phyloP scores from a whole-genome alignment of 2,329 filamentous ascomycete species.

The Diplodia corticola region DNA sequence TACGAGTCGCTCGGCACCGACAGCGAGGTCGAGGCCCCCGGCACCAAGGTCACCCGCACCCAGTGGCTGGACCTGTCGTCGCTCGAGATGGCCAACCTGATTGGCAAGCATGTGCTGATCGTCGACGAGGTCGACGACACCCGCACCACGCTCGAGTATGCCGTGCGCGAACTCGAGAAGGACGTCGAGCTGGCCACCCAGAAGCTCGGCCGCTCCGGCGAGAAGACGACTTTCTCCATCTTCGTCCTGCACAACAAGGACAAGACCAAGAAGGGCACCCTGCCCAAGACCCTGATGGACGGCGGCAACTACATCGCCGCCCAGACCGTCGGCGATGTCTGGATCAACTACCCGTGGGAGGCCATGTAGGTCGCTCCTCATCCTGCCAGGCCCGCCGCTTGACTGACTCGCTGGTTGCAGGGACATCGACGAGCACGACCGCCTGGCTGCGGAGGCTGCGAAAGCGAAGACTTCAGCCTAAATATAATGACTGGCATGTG shows the following conservation, averaged over 20 bases:
- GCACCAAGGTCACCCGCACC: conserved; percentile 93
- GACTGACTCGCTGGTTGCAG: conserved; percentile 34
- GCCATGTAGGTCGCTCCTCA: conserved; percentile 60
- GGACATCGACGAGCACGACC: conserved; percentile 91
- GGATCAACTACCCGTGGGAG: conserved; percentile 99
- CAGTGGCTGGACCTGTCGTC: conserved; percentile 95
- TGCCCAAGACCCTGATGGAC: conserved; percentile 76
- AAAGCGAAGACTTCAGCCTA: neutral
- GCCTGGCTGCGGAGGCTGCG: conserved; percentile 50
- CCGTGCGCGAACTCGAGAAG: conserved; percentile 89
- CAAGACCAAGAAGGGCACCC: conserved; percentile 86
- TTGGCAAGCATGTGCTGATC: conserved; percentile 88
- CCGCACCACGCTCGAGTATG: conserved; percentile 89
- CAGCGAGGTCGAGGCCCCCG: conserved; percentile 69
- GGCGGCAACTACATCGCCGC: conserved; percentile 79
- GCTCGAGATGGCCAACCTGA: conserved; percentile 82
- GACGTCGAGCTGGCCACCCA: conserved; percentile 81
- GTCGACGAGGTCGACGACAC: conserved; percentile 97
- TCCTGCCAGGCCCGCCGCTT: neutral
- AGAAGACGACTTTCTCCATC: conserved; percentile 86
- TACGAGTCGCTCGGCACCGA: conserved; percentile 78
- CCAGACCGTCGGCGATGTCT: conserved; percentile 85
- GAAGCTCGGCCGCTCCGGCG: conserved; percentile 65
- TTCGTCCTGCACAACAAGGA: conserved; percentile 99
- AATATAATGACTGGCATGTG: neutral